Evolutionary conservation across 306 rosid species (phyloP).

Genomic region (Pterocarpus santalinus): DNA sequence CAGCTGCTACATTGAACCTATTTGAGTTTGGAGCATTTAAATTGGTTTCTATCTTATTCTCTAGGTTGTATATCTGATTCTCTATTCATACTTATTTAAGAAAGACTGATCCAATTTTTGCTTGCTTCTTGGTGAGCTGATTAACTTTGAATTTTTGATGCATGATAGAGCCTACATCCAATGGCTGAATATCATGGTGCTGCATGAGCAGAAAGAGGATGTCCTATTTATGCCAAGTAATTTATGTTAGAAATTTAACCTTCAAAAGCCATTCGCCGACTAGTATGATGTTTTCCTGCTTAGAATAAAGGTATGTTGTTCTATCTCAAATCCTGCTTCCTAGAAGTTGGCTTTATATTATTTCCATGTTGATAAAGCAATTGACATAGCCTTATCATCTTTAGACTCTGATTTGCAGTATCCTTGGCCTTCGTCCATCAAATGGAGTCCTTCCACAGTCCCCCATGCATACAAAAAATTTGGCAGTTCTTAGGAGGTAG

Average conservation of each 20-base stretch:
- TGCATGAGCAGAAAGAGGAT: no score
- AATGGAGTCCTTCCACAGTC: conserved; percentile 98
- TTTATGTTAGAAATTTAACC: conserved; percentile 93
- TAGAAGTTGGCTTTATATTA: conserved; percentile 23
- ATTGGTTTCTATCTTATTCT: no score
- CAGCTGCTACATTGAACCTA: no score
- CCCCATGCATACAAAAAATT: conserved; percentile 97
- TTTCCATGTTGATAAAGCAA: neutral
- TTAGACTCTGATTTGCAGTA: conserved; percentile 81
- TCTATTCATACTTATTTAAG: no score
- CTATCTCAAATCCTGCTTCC: conserved; percentile 29
- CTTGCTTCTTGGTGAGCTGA: no score
- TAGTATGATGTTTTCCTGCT: conserved; percentile 82
- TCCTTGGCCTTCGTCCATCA: conserved; percentile 93
- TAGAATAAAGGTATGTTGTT: conserved; percentile 81
- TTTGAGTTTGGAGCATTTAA: no score
- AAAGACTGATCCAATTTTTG: no score
- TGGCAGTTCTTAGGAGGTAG: conserved; percentile 76
- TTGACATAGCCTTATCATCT: conserved; percentile 36
- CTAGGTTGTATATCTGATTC: no score
- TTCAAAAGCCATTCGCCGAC: conserved; percentile 89
- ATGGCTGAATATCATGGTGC: no score
- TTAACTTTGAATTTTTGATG: no score
- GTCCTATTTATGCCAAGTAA: no score
- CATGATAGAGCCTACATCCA: no score